Conservation (phyloP, 805 yeast species). For the Blastobotrys terrestris region DNA sequence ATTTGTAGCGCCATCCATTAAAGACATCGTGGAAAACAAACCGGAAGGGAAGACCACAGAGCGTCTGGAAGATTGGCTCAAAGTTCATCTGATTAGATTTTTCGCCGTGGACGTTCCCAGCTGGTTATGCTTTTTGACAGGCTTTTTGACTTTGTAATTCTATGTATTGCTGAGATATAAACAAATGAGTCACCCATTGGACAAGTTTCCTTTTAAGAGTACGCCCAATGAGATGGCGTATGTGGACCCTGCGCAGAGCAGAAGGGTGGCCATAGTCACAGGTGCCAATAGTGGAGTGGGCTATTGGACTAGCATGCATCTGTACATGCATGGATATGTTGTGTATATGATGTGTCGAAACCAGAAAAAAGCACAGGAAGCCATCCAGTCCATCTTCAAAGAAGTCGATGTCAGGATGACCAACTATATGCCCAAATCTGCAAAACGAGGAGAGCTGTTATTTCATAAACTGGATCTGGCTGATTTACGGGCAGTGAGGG, state of each 20-base stretch:
- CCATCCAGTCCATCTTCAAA: slow-evolving; percentile 47
- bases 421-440: background rate
- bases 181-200: background rate
- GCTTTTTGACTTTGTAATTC: background rate
- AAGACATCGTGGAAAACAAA: slow-evolving; percentile 1
- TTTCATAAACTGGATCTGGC: slow-evolving; percentile 13
- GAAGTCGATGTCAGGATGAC: slow-evolving; percentile 43
- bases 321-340: slow-evolving; percentile 70
- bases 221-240: slow-evolving; percentile 16
- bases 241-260: background rate
- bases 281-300: slow-evolving; percentile 85
- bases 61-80: slow-evolving; percentile 5
- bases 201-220: background rate
- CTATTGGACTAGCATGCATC: slow-evolving; percentile 65
- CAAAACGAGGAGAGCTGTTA: slow-evolving; percentile 13
- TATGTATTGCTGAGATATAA: no score
- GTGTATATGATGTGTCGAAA: slow-evolving; percentile 74
- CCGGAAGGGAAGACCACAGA: background rate
- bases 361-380: slow-evolving; percentile 46
- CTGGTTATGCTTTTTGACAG: slow-evolving; percentile 1
- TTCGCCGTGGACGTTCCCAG: slow-evolving; percentile 1
- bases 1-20: background rate
- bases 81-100: slow-evolving; percentile 1
- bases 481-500: slow-evolving; percentile 4
- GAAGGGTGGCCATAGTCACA: slow-evolving; percentile 60